Conservation (phyloP, 768 basidiomycete genomes). For the Xerocomellus intermedius region DNA sequence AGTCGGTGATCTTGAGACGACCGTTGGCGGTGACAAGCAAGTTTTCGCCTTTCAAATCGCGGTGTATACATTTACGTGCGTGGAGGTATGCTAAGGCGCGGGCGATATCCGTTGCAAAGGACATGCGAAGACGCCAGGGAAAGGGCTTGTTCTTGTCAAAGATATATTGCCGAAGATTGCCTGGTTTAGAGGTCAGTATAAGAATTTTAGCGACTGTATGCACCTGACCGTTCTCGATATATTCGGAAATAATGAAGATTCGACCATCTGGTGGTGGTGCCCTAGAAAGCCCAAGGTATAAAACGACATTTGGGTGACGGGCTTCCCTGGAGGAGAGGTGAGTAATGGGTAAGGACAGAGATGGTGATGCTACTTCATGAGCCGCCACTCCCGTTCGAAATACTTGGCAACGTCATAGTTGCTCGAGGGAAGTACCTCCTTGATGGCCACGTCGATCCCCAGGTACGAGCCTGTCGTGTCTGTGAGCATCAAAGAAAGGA, state of each 20-base stretch:
- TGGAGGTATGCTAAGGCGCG: conserved; percentile 97
- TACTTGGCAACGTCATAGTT: conserved; percentile 97
- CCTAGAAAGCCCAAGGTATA: conserved; percentile 86
- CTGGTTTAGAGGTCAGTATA: conserved; percentile 15
- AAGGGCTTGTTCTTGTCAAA: conserved; percentile 80
- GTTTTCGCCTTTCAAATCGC: conserved; percentile 97
- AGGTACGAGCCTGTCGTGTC: conserved; percentile 72
- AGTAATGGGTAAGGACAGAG: neutral
- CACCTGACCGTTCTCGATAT: conserved; percentile 72
- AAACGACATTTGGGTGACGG: conserved; percentile 88
- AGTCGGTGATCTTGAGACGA: conserved; percentile 97
- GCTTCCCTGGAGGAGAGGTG: conserved; percentile 53
- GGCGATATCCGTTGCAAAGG: conserved; percentile 92
- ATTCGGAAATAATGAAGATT: conserved; percentile 95
- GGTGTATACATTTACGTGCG: conserved; percentile 84
- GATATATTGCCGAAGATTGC: conserved; percentile 87
- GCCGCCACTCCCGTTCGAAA: conserved; percentile 96
- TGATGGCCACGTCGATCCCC: conserved; percentile 94
- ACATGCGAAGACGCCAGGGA: conserved; percentile 91
- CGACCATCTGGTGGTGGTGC: conserved; percentile 76
- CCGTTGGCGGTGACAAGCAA: conserved; percentile 93
- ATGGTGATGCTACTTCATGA: conserved; percentile 69
- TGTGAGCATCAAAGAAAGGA: conserved; percentile 1
- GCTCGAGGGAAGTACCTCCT: conserved; percentile 88
- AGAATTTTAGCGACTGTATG: neutral